A percentile compares a stretch with the other conserved stretches of the same genome.
Evolutionary conservation across 768 basidiomycete genomes (phyloP).

Genomic region (Suillus alpinus): DNA sequence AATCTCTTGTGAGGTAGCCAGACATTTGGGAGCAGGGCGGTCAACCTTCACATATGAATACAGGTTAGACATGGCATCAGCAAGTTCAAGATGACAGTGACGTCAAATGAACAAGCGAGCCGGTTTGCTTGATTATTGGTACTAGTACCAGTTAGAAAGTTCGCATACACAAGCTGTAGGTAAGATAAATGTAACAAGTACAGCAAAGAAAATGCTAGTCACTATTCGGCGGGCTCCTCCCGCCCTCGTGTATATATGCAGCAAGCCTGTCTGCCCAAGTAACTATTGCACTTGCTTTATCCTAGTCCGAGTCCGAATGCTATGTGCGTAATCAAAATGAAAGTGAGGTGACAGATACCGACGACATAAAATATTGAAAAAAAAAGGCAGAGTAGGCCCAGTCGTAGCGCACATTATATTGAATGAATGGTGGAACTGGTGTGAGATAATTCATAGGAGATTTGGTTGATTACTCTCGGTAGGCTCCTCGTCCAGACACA

Average conservation of each 20-base stretch:
- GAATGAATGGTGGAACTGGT: background rate
- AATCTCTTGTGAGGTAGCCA: conserved; percentile 69
- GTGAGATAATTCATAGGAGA: conserved; percentile 3
- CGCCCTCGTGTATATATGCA: conserved; percentile 5
- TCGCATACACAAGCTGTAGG: background rate
- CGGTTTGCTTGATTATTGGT: background rate
- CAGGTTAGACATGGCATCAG: conserved; percentile 37
- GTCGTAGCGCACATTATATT: conserved; percentile 14
- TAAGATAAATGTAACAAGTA: conserved; percentile 8
- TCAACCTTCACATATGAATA: conserved; percentile 49
- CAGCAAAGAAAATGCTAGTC: conserved; percentile 3
- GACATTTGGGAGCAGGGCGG: conserved; percentile 41
- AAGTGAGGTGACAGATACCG: conserved; percentile 13
- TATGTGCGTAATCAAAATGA: conserved; percentile 11
- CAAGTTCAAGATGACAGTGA: background rate
- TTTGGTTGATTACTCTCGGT: conserved; percentile 15
- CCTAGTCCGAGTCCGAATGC: conserved; percentile 9
- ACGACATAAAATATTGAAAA: conserved; percentile 1
- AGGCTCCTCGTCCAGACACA: conserved; percentile 29
- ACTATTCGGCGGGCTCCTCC: conserved; percentile 9
- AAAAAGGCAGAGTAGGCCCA: conserved; percentile 1
- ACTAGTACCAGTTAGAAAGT: background rate
- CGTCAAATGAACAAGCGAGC: conserved; percentile 2
- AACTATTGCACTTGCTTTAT: conserved; percentile 2
- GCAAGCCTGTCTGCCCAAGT: conserved; percentile 3